Conservation (phyloP, 805 yeast species). For the Candida alai region DNA sequence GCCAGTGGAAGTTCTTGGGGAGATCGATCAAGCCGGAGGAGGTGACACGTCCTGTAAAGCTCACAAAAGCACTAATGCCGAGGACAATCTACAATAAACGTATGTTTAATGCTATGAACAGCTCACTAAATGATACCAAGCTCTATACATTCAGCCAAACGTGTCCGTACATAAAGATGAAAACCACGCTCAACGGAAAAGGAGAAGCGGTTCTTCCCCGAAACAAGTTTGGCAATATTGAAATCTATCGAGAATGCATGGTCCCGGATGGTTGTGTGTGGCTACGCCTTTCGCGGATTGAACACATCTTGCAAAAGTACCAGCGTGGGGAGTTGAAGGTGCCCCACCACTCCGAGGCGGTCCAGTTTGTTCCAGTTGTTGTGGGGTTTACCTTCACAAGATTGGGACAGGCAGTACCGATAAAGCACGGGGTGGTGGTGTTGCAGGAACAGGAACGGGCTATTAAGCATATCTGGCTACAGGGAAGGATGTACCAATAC, state of each 20-base stretch:
- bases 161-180: constrained; percentile 18
- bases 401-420: constrained; percentile 24
- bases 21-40: constrained; percentile 22
- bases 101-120: constrained; percentile 14
- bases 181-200: constrained; percentile 5
- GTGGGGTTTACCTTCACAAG: constrained; percentile 25
- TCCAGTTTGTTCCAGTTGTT: constrained; percentile 30
- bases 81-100: constrained; percentile 21
- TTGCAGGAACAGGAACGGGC: constrained; percentile 12
- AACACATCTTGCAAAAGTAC: constrained; percentile 15
- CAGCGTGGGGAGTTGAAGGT: too few species aligned
- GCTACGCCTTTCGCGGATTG: constrained; percentile 21
- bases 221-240: constrained; percentile 30
- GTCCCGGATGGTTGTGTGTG: constrained; percentile 28
- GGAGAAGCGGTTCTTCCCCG: constrained; percentile 17
- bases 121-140: constrained; percentile 18
- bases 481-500: constrained; percentile 14
- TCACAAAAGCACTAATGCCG: constrained; percentile 15
- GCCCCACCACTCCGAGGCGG: neutral
- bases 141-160: constrained; percentile 29
- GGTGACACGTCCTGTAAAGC: constrained; percentile 16
- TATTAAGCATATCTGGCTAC: constrained; percentile 25
- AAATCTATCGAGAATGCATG: constrained; percentile 25
- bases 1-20: constrained; percentile 34
- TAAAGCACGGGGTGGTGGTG: constrained; percentile 26